Percentiles rank a stretch among this genome's conserved stretches.
Conservation (phyloP, 805 yeast genomes). For the Metschnikowia hibisci region DNA sequence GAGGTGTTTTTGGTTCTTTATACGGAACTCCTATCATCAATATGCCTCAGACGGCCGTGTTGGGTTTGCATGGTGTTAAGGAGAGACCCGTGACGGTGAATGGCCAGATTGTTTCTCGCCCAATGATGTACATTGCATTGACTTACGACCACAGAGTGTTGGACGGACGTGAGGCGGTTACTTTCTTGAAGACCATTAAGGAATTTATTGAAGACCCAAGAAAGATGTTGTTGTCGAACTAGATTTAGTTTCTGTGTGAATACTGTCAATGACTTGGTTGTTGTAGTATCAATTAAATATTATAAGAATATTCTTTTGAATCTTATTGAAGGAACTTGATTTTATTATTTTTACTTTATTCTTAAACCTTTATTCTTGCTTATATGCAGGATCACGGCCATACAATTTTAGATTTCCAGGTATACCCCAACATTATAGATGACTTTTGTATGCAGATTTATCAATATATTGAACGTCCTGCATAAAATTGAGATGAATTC, state of each 20-base stretch:
- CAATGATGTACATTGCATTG: constrained; percentile 99
- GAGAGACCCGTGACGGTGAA: constrained; percentile 96
- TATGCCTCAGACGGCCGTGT: constrained; percentile 96
- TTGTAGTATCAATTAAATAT: no score
- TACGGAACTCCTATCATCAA: constrained; percentile 98
- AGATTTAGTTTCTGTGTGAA: not conserved
- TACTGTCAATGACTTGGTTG: no score
- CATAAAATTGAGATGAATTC: no score
- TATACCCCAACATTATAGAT: no score
- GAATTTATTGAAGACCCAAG: constrained; percentile 98
- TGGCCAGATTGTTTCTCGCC: constrained; percentile 94
- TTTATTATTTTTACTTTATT: no score
- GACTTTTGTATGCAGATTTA: no score
- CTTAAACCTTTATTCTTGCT: no score
- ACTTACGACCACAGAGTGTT: constrained; percentile 97
- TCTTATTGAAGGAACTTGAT: no score
- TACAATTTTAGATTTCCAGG: no score
- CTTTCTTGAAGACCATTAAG: constrained; percentile 92
- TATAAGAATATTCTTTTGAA: no score
- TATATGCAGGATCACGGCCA: no score
- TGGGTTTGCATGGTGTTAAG: constrained; percentile 96
- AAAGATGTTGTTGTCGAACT: constrained; percentile 69
- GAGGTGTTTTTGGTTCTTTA: constrained; percentile 97
- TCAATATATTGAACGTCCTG: no score
- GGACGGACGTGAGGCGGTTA: constrained; percentile 98